Evolutionary conservation across 129 eudicot genomes (phyloP), one percentile per base, ranked within the genome.

Genomic region (Flaveria ramosissima): DNA sequence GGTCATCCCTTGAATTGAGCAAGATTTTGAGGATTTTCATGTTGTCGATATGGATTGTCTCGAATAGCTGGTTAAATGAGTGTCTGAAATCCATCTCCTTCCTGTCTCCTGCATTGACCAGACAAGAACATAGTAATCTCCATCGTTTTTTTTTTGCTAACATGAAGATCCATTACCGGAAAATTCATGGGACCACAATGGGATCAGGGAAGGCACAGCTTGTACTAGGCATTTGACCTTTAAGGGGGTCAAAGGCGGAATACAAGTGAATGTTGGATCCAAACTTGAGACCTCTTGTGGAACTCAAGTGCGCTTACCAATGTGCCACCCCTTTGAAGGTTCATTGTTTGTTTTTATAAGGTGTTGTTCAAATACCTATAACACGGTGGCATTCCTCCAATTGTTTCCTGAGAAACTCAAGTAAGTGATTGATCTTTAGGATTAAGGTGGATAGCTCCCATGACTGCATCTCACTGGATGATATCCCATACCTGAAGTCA

Each of bases 11-110:
- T 52, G 86, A 26, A 71, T 77, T 75, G 36, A 94, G 81, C 71
- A 94, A 65, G 7, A 77, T 78, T 68, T 68, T 85, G 50, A 94
- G 89, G 65, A 91, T 81, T 77, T 77, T 86, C 89, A 87, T 89
- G 89, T 94, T 94, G 89, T 89, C 97, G 36, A 89, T 81, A 64
- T 91, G 98, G 51, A 87, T 26, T 57, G 75, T 78, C 4, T 87
- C 87, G 27, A 89, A 84, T 43, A 91, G 81, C 53, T 57, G 74
- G 56, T 36, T 82, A 46, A 92, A 82, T 4, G 80, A 57, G 30
- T 71, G 17, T 42, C 82, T 88, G 55, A 82, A 82, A 10, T 92
- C 97, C 68, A 64, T 45, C 52, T 76, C 84, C 79, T 72, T 75
- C 85, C 83, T 86, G 74, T 84, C 88, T n/a, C 80, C 97, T 95